Percentiles rank a stretch among this genome's conserved stretches.
Evolutionary conservation across 1,284 basidiomycete genomes (phyloP).

Genomic region (Malassezia equina): DNA sequence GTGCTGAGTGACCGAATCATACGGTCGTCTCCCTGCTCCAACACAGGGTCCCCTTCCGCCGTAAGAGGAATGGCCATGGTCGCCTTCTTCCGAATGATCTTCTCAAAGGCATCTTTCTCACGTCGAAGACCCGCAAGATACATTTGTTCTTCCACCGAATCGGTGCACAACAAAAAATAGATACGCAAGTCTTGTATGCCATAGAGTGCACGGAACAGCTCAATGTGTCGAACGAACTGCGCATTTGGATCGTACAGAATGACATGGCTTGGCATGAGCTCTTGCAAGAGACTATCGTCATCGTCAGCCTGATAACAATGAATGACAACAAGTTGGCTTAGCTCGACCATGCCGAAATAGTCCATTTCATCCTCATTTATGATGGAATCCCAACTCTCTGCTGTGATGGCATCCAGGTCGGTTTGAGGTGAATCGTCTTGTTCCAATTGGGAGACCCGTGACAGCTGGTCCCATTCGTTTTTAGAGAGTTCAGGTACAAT

Average conservation of each 20-base stretch:
- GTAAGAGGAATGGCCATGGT: constrained; percentile 86
- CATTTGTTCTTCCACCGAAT: constrained; percentile 89
- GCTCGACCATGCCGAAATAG: constrained; percentile 69
- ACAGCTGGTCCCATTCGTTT: neutral
- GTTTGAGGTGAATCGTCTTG: no score
- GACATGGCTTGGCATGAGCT: constrained; percentile 79
- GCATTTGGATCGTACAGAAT: constrained; percentile 85
- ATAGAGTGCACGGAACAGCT: constrained; percentile 78
- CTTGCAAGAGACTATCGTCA: constrained; percentile 77
- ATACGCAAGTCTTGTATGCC: constrained; percentile 57
- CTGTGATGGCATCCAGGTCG: neutral
- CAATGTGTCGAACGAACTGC: constrained; percentile 80
- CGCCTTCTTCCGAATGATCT: constrained; percentile 79
- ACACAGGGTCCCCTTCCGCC: constrained; percentile 59
- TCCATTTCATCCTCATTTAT: constrained; percentile 28
- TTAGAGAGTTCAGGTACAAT: neutral
- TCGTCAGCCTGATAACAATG: constrained; percentile 82
- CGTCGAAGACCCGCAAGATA: constrained; percentile 77
- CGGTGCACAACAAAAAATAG: constrained; percentile 86
- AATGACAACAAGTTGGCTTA: constrained; percentile 72
- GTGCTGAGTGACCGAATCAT: constrained; percentile 77
- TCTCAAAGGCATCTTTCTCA: constrained; percentile 90
- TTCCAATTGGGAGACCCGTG: neutral
- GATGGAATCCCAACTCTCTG: neutral
- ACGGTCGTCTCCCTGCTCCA: constrained; percentile 46